Evolutionary conservation across 768 basidiomycete genomes (phyloP), one percentile per base, ranked within the genome.

Genomic region (Calvatia gigantea): DNA sequence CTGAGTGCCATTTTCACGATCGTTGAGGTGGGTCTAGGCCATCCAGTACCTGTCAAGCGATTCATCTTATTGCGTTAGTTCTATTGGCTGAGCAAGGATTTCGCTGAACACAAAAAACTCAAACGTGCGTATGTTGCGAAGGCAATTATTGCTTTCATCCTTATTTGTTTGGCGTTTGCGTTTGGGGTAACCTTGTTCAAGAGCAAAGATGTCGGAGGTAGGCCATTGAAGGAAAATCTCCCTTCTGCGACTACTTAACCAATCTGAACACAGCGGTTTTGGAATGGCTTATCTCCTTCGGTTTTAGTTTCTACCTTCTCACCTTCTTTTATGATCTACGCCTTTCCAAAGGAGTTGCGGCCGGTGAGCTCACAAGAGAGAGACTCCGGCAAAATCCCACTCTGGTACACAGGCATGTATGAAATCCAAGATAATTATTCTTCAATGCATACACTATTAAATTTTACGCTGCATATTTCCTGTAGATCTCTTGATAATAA

Each of bases 1-100:
- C 63, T 91, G 31, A 86, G 84, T 56, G 86, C 87, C 19, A 81
- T 91, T 32, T 91, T 91, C 71, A 87, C 87, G 6, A 72, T 89
- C 21, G 53, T 80, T 6, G 89, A 92, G 77, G 86, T 83, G 62
- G 9, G 69, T 62, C 8, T 31, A 11, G 2, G 5, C 33, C 43
- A 15, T 27, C 8, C 1, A 23, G 2, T 42, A 19, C 23, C 19
- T 31, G 19, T n/a, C n/a, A n/a, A 39, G 33, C n/a, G 33, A 6
- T 19, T 44, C 25, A 17, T 47, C n/a, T 25, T 43, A 6, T 9
- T 44, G 47, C 23, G 6, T 25, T 21, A 87, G 86, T 89, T 80
- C 53, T 76, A 78, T 4, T 89, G 84, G 85, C 72, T 90, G 46
- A 77, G 78, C 57, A 76, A 81, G 48, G 82, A 84, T 51, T 86